Evolutionary conservation across 768 basidiomycete species (phyloP), one percentile per base, ranked within the genome.

Genomic region (Lepiota venenata): DNA sequence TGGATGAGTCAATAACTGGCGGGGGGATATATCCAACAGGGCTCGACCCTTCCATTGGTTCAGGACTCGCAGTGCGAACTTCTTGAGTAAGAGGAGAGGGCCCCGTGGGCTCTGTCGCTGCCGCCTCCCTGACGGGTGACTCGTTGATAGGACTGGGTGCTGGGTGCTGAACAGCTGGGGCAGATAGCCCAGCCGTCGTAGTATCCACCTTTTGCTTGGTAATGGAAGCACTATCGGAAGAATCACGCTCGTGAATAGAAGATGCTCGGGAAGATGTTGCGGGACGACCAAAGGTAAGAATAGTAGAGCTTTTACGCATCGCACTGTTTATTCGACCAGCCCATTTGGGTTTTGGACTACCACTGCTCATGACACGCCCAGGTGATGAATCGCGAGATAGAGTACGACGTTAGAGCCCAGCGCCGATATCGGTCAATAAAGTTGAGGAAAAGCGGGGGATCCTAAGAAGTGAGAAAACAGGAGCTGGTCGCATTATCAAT

Each of bases 141-240:
- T 90, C 88, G 1, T 81, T 74, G 55, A 90, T 87, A 2, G 88
- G 85, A 56, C 83, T 85, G 10, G 85, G 84, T 36, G 48, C 39
- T 22, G 62, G 43, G 11, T 62, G 53, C 3, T 60, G 52, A 12
- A 59, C 55, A 27, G 63, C 50, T 10, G 62, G 43, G 11, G 71
- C 56, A 41, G 62, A 9, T 55, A 60, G 50, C 59, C 60, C 35
- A 61, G 66, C 43, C 6, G 60, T 36, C 22, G 57, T 49, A 11
- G 62, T 65, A 49, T 67, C 72, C 40, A 63, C 62, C 40, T 65
- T 62, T 47, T 66, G 62, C 35, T 63, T 63, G 47, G 53, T 49
- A 38, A 50, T 21, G 18, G 61, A 56, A 42, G 57, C 37, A 18
- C 39, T 57, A 36, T 58, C 60, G 9, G 64, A 65, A 7, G 65